Evolutionary conservation across 2,329 filamentous ascomycete species (phyloP), one percentile per base, ranked within the genome.

Genomic region (Beauveria pseudobassiana): DNA sequence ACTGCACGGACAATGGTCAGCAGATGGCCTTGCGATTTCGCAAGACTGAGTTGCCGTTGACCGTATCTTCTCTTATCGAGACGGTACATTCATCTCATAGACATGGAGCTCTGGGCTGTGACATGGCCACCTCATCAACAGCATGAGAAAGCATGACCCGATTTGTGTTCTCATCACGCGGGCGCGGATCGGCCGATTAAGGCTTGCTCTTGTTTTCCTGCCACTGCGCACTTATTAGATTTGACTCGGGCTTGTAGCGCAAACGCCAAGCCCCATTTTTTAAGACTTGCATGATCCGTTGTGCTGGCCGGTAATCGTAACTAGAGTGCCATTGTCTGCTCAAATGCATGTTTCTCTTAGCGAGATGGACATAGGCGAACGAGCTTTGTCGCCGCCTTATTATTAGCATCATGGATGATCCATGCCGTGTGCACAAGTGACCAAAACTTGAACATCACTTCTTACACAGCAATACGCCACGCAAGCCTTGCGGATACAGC

Each of bases 181-280:
- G 48, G 49, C 24, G 49, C 42, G 48, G 49, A 60, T 60, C 58
- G 58, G 40, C 49, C 58, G 49, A 48, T 8, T 24, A 38, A 46
- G 26, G 58, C 49, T 38, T 9, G 58, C 14, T 22, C 10, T 58
- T 38, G 38, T 49, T 40, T 30, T 8, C 46, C 38, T 22, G 24
- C 57, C 6, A 20, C 12, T 40, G 40, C 24, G 49, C n/a, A 10
- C 20, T 18, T 20, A 46, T 14, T 12, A 5, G 34, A 59, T 43
- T 59, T 50, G 49, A 59, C 48, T 45, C 57, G 49, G 34, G 26
- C 57, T n/a, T 26, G 8, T 53, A 46, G 26, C 28, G 26, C 24
- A 46, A 51, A 52, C 22, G 3, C 14, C 14, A 12, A 10, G 24
- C 34, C 26, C 57, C 49, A 28, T 22, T 50, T 52, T 54, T 18